Percentiles rank a stretch among this genome's conserved stretches.
These are phyloP conservation scores for Cladophialophora exuberans DNA, from an alignment of 2,329 filamentous ascomycete genomes.

Conservation along the genomic window DNA sequence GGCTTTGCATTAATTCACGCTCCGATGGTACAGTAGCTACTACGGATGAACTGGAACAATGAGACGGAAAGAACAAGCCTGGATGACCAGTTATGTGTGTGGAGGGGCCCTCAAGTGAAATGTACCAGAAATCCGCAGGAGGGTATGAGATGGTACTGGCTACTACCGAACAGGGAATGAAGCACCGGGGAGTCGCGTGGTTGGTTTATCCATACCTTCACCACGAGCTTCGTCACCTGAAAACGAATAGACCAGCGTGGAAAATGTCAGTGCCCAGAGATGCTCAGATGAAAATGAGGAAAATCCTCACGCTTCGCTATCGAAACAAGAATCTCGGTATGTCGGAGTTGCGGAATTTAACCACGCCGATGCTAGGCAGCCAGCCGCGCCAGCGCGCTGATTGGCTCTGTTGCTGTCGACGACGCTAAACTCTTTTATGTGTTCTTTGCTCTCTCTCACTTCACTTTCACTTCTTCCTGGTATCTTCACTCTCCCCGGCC, in stretches of 20 bases:
- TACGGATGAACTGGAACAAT: too few species aligned
- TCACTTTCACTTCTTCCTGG: background rate
- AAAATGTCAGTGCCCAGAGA: background rate
- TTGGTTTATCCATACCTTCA: background rate
- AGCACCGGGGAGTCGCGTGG: background rate
- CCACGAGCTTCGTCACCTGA: background rate
- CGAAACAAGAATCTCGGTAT: slow-evolving; percentile 5
- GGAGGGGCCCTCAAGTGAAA: too few species aligned
- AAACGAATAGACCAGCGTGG: background rate
- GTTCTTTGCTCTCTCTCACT: background rate
- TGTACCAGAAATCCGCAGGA: too few species aligned
- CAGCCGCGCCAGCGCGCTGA: background rate
- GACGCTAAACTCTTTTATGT: background rate
- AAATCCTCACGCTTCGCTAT: background rate
- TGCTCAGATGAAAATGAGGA: background rate
- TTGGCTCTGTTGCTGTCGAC: background rate
- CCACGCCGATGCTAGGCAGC: background rate
- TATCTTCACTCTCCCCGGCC: background rate
- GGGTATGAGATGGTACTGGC: background rate
- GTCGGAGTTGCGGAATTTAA: slow-evolving; percentile 7
- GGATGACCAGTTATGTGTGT: too few species aligned
- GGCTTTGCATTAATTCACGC: background rate
- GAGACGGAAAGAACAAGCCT: background rate
- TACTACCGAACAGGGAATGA: slow-evolving; percentile 1
- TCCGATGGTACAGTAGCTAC: background rate